Evolutionary conservation across 768 basidiomycete genomes (phyloP).

Genomic region (Hygrocybe punicea): DNA sequence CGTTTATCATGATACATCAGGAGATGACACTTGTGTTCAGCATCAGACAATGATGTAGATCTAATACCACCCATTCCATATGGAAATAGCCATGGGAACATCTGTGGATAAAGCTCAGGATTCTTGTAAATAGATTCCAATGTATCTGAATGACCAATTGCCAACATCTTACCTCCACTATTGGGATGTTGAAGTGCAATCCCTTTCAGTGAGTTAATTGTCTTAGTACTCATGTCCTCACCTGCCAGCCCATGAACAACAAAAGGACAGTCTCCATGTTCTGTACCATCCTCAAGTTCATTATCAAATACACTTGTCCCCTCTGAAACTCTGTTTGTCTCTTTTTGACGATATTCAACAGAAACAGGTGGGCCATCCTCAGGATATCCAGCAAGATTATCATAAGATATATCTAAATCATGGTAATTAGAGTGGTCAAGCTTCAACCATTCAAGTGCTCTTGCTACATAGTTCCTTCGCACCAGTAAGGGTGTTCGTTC

Average conservation of each 20-base stretch:
- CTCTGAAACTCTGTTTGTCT: conserved; percentile 7
- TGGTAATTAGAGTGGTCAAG: conserved; percentile 32
- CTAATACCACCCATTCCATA: conserved; percentile 36
- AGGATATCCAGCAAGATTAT: conserved; percentile 21
- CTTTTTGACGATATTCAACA: conserved; percentile 19
- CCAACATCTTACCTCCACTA: conserved; percentile 16
- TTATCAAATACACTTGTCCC: conserved; percentile 8
- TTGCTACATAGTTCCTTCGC: conserved; percentile 16
- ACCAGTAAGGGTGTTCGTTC: conserved; percentile 31
- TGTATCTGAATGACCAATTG: conserved; percentile 12
- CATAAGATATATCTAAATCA: conserved; percentile 27
- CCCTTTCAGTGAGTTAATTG: conserved; percentile 14
- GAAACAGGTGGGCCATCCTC: conserved; percentile 12
- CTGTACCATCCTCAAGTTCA: conserved; percentile 20
- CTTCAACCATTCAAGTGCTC: conserved; percentile 34
- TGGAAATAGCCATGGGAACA: conserved; percentile 41
- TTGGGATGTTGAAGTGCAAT: conserved; percentile 17
- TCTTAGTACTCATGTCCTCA: conserved; percentile 13
- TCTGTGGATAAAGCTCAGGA: conserved; percentile 32
- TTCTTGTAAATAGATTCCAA: conserved; percentile 30
- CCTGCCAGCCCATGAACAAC: conserved; percentile 37
- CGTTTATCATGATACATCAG: conserved; percentile 40
- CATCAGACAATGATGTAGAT: conserved; percentile 12
- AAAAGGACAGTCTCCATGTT: conserved; percentile 33
- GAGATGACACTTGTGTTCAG: conserved; percentile 20